Conservation (phyloP, 2,329 filamentous ascomycete genomes). For the Xylariaceae sp. region DNA sequence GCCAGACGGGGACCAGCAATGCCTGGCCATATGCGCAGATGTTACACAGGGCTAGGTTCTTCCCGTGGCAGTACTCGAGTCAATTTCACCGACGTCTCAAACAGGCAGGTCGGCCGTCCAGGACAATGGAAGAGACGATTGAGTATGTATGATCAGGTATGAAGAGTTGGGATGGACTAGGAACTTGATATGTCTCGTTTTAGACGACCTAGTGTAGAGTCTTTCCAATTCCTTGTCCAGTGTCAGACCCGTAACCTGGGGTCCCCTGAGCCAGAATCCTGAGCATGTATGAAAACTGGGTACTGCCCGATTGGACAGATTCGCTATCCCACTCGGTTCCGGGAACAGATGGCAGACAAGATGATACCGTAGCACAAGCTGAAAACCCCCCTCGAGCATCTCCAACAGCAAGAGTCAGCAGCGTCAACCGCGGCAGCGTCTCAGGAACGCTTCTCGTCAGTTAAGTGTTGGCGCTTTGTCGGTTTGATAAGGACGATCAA, state of each 20-base stretch:
- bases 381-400: slow-evolving; percentile 14
- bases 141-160: neutral
- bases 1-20: neutral
- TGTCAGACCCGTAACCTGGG: no score
- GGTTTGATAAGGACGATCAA: no score
- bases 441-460: slow-evolving; percentile 12
- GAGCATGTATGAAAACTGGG: slow-evolving; percentile 6
- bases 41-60: neutral
- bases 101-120: neutral
- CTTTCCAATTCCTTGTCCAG: no score
- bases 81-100: slow-evolving; percentile 13
- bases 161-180: slow-evolving; percentile 7
- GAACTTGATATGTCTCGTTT: slow-evolving; percentile 8
- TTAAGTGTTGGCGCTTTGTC: no score
- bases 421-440: neutral
- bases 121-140: neutral
- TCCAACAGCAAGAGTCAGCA: slow-evolving; percentile 12
- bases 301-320: slow-evolving; percentile 2
- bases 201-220: no score
- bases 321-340: neutral
- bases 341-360: no score
- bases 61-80: slow-evolving; percentile 13
- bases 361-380: slow-evolving; percentile 19
- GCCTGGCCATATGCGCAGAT: neutral
- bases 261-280: no score